Conservation (phyloP, 1,139 yeast genomes). For the Waltiozyma sp. region DNA sequence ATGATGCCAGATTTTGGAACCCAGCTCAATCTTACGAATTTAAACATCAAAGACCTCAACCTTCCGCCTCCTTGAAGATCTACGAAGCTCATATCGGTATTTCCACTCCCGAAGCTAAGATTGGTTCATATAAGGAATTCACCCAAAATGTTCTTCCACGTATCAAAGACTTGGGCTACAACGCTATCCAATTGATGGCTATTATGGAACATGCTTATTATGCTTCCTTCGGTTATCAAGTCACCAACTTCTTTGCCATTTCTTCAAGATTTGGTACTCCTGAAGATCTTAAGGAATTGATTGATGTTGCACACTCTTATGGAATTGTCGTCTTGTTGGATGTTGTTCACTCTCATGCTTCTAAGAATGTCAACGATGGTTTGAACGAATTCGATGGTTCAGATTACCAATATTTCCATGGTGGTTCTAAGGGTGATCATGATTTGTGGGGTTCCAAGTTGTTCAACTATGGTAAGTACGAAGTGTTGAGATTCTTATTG, state of each 20-base stretch:
- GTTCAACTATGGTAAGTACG: slow-evolving; percentile 85
- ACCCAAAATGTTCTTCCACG: slow-evolving; percentile 74
- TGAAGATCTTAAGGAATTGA: slow-evolving; percentile 80
- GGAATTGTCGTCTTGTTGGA: slow-evolving; percentile 84
- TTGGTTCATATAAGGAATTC: slow-evolving; percentile 81
- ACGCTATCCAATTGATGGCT: slow-evolving; percentile 93
- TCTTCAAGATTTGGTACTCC: slow-evolving; percentile 92
- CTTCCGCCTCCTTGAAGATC: slow-evolving; percentile 52
- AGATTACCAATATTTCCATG: slow-evolving; percentile 89
- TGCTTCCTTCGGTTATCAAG: slow-evolving; percentile 94
- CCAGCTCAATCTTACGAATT: slow-evolving; percentile 52
- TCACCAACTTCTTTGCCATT: slow-evolving; percentile 83
- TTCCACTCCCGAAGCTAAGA: slow-evolving; percentile 77
- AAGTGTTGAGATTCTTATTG: slow-evolving; percentile 76
- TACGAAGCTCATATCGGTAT: slow-evolving; percentile 97
- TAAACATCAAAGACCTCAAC: slow-evolving; percentile 50
- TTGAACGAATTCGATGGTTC: slow-evolving; percentile 91
- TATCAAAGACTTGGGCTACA: slow-evolving; percentile 75
- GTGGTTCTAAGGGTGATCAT: slow-evolving; percentile 75
- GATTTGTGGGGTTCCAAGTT: slow-evolving; percentile 92
- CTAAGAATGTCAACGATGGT: slow-evolving; percentile 91
- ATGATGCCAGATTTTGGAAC: slow-evolving; percentile 92
- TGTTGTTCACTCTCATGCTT: slow-evolving; percentile 92
- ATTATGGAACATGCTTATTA: slow-evolving; percentile 98
- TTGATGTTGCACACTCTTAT: slow-evolving; percentile 83